Evolutionary conservation across 257 asterid species (phyloP).

Genomic region (Jaltomata sinuosa): DNA sequence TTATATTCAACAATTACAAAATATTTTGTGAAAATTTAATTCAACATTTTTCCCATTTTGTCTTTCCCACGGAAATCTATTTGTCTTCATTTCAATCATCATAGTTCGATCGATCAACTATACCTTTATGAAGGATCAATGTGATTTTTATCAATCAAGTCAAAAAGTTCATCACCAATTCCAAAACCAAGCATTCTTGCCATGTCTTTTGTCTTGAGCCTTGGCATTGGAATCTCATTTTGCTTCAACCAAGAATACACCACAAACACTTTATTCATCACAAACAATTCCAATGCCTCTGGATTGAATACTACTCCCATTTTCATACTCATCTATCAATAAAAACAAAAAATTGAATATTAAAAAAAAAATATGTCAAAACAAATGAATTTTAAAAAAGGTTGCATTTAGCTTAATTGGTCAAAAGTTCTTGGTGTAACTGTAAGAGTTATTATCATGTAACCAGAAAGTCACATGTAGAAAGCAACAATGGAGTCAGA

Average conservation of each 20-base stretch:
- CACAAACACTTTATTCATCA: conserved; percentile 61
- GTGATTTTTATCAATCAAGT: conserved; percentile 42
- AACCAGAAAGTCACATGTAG: not conserved
- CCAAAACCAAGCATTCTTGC: conserved; percentile 89
- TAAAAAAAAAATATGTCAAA: not conserved
- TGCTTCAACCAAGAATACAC: conserved; percentile 73
- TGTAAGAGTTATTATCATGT: not conserved
- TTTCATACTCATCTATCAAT: conserved; percentile 58
- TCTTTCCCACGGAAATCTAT: no score
- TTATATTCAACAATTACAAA: not conserved
- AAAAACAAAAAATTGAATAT: not conserved
- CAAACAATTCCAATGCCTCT: conserved; percentile 73
- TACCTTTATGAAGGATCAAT: not conserved
- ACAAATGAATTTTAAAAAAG: not conserved
- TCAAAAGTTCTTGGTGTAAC: not conserved
- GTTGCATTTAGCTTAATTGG: not conserved
- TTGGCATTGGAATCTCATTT: conserved; percentile 43
- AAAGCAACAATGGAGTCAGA: rapidly evolving
- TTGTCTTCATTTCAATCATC: no score
- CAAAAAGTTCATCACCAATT: conserved; percentile 78
- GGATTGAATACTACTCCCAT: conserved; percentile 88
- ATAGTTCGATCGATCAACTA: no score
- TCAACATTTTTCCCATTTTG: not conserved
- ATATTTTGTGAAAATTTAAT: not conserved
- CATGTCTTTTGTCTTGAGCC: conserved; percentile 79